Base-by-base conservation (phyloP, 305 asterid genomes). In the Plantago rigida region DNA sequence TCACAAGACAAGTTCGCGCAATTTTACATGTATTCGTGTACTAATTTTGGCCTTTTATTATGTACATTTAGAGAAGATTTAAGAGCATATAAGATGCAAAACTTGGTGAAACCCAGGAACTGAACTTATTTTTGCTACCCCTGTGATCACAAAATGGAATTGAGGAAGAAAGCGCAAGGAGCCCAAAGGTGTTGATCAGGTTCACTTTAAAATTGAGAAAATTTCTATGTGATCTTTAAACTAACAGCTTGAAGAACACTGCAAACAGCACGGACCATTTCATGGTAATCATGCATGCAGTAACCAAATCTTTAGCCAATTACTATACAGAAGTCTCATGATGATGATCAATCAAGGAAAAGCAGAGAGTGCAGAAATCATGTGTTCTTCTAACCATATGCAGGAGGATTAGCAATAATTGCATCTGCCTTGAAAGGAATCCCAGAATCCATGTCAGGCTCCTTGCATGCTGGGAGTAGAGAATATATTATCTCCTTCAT, bases 341-440 rank as follows among this genome's bases (percentile, higher is more conserved):
- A 50, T 14, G 9, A 29, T 7, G 9, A 3, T n/a, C 59, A 54
- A 54, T 9, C 59, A 39, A 63, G 59, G 55, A 56, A 22, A 34
- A 9, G 41, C 36, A 34, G 53, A 57, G 28, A 36, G 51, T 60
- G 64, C 28, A 26, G 55, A 69, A 17, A 44, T 56, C 24, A 58
- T 47, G 50, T 59, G 28, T 47, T 72, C 80, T 47, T 72, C 80
- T 68, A 45, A 73, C 99, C 99, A 75, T 92, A 92, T 63, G 97
- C 89, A 31, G 99, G 99, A 62, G 99, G 99, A 77, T 92, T 92
- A 63, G 99, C 95, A 64, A 92, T 88, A 51, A 92, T 88, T 55
- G 99, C 97, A 61, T 92, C 99, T 41, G 96, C 96, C 59, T 77
- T 84, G 65, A 88, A 92, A 70, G 99, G 78, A 71, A 92, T 66